Evolutionary conservation across 257 asterid genomes (phyloP), one percentile per base, ranked within the genome.

Genomic region (Primulina tabacum): DNA sequence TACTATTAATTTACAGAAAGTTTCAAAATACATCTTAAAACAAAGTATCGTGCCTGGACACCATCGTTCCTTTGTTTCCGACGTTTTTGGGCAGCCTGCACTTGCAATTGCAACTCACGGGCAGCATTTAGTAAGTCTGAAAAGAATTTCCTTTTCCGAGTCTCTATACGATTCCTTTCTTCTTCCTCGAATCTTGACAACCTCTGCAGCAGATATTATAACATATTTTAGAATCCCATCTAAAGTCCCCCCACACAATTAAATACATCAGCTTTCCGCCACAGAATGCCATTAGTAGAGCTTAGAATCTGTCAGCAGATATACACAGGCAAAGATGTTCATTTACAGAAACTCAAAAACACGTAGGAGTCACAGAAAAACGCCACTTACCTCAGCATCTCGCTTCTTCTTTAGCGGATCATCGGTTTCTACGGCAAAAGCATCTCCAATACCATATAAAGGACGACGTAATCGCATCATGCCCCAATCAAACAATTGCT

Each of bases 401-500:
- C 98, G 95, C 78, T 94, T 94, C 85, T 85, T 91, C 92, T 87
- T 91, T 82, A 88, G 73, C 30, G 99, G 95, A 70, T 94, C 99
- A 59, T 88, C 97, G 71, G 95, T 72, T 60, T 92, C 98, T 72
- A 82, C 67, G 71, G 95, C 90, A 84, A 94, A 94, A 24, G 90
- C 97, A 84, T 91, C 97, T 60, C 96, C 99, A 56, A 94, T 87
- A 43, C 99, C 99, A 84, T 85, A 91, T 70, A 86, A 52, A 76
- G 98, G 98, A 32, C 87, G 93, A 17, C 80, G 87, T 69, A 94
- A 69, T 70, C 96, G 87, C 92, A 80, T 89, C 98, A 91, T 94
- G 67, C 98, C 98, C 99, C 97, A 94, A 82, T 91, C 98, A 76
- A 94, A 94, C 70, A 94, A 83, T 78, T 91, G 99, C 79, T 85